These are phyloP conservation scores for Russula ochroleuca DNA, from an alignment of 768 basidiomycete genomes.

Conservation along the genomic window DNA sequence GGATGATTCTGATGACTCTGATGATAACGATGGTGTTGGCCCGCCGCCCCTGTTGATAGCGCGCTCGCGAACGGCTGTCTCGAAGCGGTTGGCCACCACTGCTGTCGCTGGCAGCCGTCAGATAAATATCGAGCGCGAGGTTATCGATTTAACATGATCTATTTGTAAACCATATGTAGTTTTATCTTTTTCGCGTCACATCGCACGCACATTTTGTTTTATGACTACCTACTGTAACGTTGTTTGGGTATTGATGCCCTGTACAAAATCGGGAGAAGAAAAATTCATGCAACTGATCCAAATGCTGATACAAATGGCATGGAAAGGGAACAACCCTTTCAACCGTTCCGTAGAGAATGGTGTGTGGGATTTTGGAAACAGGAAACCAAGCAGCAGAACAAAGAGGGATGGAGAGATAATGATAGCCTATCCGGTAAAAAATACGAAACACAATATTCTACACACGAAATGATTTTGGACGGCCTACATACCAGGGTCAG, in stretches of 20 bases:
- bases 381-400: conserved; percentile 2
- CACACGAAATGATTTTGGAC: conserved; percentile 1
- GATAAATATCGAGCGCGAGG: conserved; percentile 25
- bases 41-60: conserved; percentile 30
- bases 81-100: neutral
- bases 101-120: too few species aligned
- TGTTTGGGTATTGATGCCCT: conserved; percentile 14
- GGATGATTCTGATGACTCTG: conserved; percentile 35
- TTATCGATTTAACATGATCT: conserved; percentile 43
- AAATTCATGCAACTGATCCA: conserved; percentile 5
- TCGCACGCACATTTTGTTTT: neutral
- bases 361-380: neutral
- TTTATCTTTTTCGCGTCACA: neutral
- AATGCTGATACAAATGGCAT: conserved; percentile 16
- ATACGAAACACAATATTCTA: neutral
- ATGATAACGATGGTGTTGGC: neutral
- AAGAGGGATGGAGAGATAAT: conserved; percentile 19
- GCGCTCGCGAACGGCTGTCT: conserved; percentile 21
- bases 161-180: neutral
- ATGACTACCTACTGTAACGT: neutral
- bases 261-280: conserved; percentile 10
- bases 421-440: conserved; percentile 14
- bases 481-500: neutral
- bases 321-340: neutral
- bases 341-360: neutral